These are phyloP conservation scores for Nemania serpens DNA, from an alignment of 2,329 filamentous ascomycete species.

Conservation along the genomic window DNA sequence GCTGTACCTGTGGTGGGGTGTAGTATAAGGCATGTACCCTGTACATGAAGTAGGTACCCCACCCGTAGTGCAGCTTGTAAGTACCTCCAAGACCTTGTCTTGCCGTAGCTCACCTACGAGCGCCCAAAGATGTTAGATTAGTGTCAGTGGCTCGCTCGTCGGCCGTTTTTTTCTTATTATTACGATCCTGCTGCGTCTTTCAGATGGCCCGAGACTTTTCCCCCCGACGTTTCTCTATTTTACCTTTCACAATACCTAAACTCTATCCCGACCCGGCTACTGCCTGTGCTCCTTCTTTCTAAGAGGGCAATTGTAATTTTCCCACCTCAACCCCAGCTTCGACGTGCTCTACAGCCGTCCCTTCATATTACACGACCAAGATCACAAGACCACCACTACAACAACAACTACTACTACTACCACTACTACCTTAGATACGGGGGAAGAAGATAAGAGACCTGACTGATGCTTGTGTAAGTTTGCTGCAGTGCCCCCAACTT, in stretches of 20 bases:
- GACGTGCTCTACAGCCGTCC: slow-evolving; percentile 8
- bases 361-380: slow-evolving; percentile 4
- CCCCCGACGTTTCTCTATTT: not conserved
- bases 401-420: too few species aligned
- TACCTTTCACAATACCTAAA: slow-evolving; percentile 7
- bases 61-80: too few species aligned
- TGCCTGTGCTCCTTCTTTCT: slow-evolving; percentile 18
- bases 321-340: slow-evolving; percentile 2
- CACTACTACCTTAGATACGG: slow-evolving; percentile 18
- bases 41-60: not conserved
- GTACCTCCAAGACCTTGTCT: too few species aligned
- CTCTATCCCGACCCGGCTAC: slow-evolving; percentile 9
- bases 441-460: slow-evolving; percentile 20
- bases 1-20: not conserved
- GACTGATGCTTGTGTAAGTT: slow-evolving; percentile 28
- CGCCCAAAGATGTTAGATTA: slow-evolving; percentile 7
- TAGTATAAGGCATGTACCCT: slow-evolving; percentile 16
- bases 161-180: slow-evolving; percentile 25
- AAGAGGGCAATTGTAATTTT: slow-evolving; percentile 19
- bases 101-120: slow-evolving; percentile 3
- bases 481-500: not conserved
- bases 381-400: slow-evolving; percentile 1
- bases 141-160: slow-evolving; percentile 5
- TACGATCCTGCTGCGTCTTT: slow-evolving; percentile 15
- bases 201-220: not conserved